These are phyloP conservation scores for Vicia villosa DNA, from an alignment of 306 rosid species.

Conservation along the genomic window DNA sequence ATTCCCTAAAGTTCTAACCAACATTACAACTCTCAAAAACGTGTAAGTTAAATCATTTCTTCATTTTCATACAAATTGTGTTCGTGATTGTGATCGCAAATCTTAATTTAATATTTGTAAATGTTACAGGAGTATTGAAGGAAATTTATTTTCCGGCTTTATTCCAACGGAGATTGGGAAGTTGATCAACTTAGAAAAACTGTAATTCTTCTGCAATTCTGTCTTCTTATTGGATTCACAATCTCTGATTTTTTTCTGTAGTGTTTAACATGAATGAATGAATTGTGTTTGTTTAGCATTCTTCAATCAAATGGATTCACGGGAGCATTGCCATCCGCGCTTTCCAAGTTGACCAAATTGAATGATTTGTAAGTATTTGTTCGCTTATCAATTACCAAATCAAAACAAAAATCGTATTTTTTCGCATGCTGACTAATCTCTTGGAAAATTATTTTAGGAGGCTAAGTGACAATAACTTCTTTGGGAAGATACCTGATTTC, in stretches of 20 bases:
- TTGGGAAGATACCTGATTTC: slow-evolving; percentile 81
- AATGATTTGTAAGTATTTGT: slow-evolving; percentile 71
- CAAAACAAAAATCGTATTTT: too few species aligned
- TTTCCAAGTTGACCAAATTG: slow-evolving; percentile 75
- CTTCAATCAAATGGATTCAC: slow-evolving; percentile 78
- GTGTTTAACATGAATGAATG: slow-evolving; percentile 32
- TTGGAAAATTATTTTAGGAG: slow-evolving; percentile 63
- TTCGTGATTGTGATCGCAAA: not conserved
- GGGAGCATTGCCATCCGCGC: slow-evolving; percentile 66
- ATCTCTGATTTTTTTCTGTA: not conserved
- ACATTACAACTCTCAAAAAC: slow-evolving; percentile 77
- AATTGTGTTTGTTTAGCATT: slow-evolving; percentile 50
- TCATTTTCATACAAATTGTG: slow-evolving; percentile 24
- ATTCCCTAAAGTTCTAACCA: slow-evolving; percentile 81
- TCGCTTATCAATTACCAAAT: not conserved
- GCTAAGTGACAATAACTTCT: slow-evolving; percentile 73
- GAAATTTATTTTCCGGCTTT: slow-evolving; percentile 66
- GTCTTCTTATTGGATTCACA: slow-evolving; percentile 20
- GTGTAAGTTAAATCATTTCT: slow-evolving; percentile 59
- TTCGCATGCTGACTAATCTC: slow-evolving; percentile 21
- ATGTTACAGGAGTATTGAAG: slow-evolving; percentile 86
- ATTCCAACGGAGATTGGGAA: slow-evolving; percentile 74
- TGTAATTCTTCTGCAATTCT: slow-evolving; percentile 54
- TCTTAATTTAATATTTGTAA: not conserved
- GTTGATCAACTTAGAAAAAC: slow-evolving; percentile 59